Percentiles rank a stretch among this genome's conserved stretches.
These are phyloP conservation scores for Filobasidium wieringae DNA, from an alignment of 768 basidiomycete genomes.

Conservation along the genomic window DNA sequence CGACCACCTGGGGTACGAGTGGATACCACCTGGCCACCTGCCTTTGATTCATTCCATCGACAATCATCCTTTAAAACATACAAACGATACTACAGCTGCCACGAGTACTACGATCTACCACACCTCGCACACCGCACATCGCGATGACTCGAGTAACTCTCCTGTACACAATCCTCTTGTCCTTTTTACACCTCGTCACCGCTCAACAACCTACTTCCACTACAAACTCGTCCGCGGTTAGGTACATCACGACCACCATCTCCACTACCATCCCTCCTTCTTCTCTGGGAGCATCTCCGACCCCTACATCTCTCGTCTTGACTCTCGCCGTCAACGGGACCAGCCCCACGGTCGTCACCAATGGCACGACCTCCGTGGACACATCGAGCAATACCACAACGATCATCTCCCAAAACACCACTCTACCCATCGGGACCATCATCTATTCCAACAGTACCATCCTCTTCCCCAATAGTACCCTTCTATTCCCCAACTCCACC, in stretches of 20 bases:
- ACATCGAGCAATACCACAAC: background rate
- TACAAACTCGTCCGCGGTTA: background rate
- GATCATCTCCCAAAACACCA: background rate
- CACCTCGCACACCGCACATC: background rate
- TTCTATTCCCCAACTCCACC: conserved; percentile 17
- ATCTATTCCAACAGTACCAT: conserved; percentile 17
- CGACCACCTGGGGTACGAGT: no score
- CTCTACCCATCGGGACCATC: conserved; percentile 5
- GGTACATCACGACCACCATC: background rate
- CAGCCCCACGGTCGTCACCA: conserved; percentile 15
- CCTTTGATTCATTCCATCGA: background rate
- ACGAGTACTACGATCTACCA: background rate
- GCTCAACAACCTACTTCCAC: background rate
- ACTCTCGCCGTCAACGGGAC: conserved; percentile 28
- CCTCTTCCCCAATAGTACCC: conserved; percentile 4
- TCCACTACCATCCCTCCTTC: background rate
- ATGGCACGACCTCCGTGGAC: conserved; percentile 13
- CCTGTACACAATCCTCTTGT: no score
- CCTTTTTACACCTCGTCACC: background rate
- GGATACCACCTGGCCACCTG: no score
- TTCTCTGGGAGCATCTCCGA: conserved; percentile 8
- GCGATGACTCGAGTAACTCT: background rate
- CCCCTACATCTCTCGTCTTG: conserved; percentile 2
- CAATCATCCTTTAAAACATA: background rate
- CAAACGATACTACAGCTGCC: background rate